Conservation (phyloP, 1,139 yeast species). For the Tardiomyces depauwii region DNA sequence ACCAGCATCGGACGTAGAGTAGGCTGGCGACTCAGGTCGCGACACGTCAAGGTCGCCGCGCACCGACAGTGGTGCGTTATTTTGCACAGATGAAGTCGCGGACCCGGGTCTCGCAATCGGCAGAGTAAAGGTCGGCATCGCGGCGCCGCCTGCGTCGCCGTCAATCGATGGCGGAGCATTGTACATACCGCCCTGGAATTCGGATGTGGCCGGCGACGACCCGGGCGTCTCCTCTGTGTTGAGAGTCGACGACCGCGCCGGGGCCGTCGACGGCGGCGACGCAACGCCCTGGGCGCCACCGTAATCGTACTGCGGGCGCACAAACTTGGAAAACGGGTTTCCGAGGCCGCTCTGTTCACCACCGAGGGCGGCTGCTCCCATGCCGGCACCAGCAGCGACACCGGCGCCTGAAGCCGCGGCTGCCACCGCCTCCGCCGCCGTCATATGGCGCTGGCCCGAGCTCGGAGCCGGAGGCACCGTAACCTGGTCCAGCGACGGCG, state of each 20-base stretch:
- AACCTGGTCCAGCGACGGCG: too few relatives aligned
- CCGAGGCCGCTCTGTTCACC: background rate
- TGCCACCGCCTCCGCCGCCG: conserved; percentile 21
- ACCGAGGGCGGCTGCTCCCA: conserved; percentile 1
- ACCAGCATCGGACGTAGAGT: conserved; percentile 9
- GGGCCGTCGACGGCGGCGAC: conserved; percentile 2
- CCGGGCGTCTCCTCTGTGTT: conserved; percentile 39
- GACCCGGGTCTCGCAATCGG: conserved; percentile 64
- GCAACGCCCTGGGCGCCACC: background rate
- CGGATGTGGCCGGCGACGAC: conserved; percentile 45
- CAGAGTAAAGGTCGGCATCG: conserved; percentile 25
- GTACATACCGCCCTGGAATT: conserved; percentile 17
- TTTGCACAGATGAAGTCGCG: conserved; percentile 80
- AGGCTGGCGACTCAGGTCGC: conserved; percentile 44
- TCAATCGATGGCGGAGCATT: conserved; percentile 1
- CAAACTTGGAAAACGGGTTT: background rate
- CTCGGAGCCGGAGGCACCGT: too few relatives aligned
- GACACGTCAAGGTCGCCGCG: conserved; percentile 62
- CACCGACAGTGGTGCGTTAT: conserved; percentile 83
- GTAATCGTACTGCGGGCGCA: background rate
- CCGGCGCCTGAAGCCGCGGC: conserved; percentile 13
- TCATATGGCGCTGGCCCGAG: too few relatives aligned
- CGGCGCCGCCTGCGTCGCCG: background rate
- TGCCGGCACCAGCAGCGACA: conserved; percentile 9
- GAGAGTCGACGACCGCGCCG: conserved; percentile 29